These are phyloP conservation scores for Xylaria palmicola DNA, from an alignment of 495 filamentous ascomycete species.

Conservation along the genomic window DNA sequence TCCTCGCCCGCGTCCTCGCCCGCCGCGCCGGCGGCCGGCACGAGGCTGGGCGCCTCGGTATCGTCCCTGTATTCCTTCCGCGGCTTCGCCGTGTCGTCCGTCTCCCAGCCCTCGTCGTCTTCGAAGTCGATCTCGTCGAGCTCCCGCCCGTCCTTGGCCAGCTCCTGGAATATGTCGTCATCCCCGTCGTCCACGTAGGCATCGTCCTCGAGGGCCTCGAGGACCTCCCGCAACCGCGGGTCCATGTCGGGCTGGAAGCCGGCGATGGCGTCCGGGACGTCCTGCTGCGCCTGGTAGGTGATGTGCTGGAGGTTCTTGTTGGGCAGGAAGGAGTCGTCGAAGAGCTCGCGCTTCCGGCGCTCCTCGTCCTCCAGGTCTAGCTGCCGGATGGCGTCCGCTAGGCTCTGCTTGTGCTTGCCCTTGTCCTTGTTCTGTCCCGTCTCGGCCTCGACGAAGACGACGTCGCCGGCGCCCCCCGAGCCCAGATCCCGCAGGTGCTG, in stretches of 20 bases:
- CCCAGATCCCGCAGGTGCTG: slow-evolving; percentile 90
- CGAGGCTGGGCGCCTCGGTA: slow-evolving; percentile 50
- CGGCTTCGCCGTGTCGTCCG: slow-evolving; percentile 85
- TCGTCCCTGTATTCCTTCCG: slow-evolving; percentile 44
- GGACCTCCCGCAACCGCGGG: slow-evolving; percentile 82
- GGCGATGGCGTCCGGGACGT: slow-evolving; percentile 83
- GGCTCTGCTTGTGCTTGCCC: slow-evolving; percentile 58
- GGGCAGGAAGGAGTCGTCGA: slow-evolving; percentile 69
- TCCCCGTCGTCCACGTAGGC: slow-evolving; percentile 90
- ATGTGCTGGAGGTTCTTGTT: slow-evolving; percentile 67
- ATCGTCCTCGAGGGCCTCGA: slow-evolving; percentile 95
- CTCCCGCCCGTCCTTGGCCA: slow-evolving; percentile 73
- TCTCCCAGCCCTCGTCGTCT: slow-evolving; percentile 84
- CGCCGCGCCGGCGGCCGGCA: slow-evolving; percentile 29
- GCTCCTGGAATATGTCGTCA: slow-evolving; percentile 74
- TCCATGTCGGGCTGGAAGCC: slow-evolving; percentile 99
- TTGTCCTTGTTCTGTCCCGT: slow-evolving; percentile 64
- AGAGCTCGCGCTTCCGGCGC: slow-evolving; percentile 50
- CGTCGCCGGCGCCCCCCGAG: slow-evolving; percentile 52
- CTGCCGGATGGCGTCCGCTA: slow-evolving; percentile 79
- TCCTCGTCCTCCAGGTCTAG: slow-evolving; percentile 55
- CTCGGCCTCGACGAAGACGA: slow-evolving; percentile 75
- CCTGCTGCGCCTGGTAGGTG: slow-evolving; percentile 91
- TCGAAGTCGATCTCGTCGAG: slow-evolving; percentile 52
- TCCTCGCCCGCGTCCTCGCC: slow-evolving; percentile 32